Conservation (phyloP, 2,329 filamentous ascomycete genomes). For the Exophiala xenobiotica region DNA sequence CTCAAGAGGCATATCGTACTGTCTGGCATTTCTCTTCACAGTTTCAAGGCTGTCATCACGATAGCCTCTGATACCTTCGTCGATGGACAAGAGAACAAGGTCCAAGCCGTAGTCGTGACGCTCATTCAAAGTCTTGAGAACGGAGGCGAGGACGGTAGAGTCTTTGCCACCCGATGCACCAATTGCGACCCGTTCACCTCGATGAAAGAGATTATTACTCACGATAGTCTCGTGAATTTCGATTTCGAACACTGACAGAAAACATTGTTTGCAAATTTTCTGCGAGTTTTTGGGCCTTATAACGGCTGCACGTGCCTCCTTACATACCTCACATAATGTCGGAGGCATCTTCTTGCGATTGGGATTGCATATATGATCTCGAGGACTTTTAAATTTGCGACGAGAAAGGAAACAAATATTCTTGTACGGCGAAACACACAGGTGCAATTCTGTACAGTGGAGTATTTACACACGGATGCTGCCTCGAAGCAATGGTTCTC, state of each 20-base stretch:
- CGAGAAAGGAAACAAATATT: too few species aligned
- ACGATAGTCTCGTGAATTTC: conserved; percentile 93
- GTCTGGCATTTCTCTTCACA: conserved; percentile 86
- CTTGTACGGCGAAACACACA: too few species aligned
- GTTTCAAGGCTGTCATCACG: conserved; percentile 94
- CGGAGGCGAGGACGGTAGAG: conserved; percentile 90
- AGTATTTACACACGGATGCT: conserved; percentile 4
- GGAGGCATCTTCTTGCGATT: too few species aligned
- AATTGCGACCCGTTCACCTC: conserved; percentile 85
- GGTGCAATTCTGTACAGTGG: conserved; percentile 1
- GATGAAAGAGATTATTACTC: conserved; percentile 74
- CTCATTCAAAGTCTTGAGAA: conserved; percentile 91
- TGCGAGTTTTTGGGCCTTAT: conserved; percentile 93
- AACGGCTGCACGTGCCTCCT: conserved; percentile 75
- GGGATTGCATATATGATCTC: too few species aligned
- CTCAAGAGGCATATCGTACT: conserved; percentile 88
- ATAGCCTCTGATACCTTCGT: conserved; percentile 97
- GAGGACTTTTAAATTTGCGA: too few species aligned
- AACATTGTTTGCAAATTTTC: conserved; percentile 88
- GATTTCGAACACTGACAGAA: conserved; percentile 81
- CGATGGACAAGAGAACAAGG: conserved; percentile 83
- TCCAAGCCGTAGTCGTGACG: conserved; percentile 83
- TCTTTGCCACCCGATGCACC: conserved; percentile 97
- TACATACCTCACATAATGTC: conserved; percentile 71
- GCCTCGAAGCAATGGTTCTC: neutral